Base-by-base conservation (phyloP, 2,329 filamentous ascomycete genomes). In the Xylariaceae sp. region DNA sequence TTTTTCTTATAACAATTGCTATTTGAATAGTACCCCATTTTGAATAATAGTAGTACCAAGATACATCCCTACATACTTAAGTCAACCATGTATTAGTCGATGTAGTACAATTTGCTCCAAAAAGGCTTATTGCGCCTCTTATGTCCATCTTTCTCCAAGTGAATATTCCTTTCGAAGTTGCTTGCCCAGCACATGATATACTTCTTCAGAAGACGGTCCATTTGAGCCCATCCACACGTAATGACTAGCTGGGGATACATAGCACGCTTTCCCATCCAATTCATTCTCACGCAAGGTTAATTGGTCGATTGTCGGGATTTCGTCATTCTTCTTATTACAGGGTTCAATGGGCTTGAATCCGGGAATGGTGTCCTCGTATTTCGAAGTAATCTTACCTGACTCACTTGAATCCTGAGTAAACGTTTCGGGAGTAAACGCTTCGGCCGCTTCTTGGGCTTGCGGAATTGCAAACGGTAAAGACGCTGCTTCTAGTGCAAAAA, bases 401-500 rank as follows among this genome's bases (percentile, higher is more conserved):
- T 7, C 12, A 14, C 14, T 37, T 37, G 32, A 16, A 12, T 37
- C 32, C 14, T 3, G 9, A 10, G 7, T n/a, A n/a, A n/a, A n/a
- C n/a, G n/a, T n/a, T n/a, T n/a, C n/a, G n/a, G n/a, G n/a, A n/a
- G n/a, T n/a, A 37, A 10, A 37, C 32, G 32, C 32, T 16, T 37
- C 14, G 14, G 9, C 32, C 32, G 3, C 14, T 37, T 37, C 32
- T 16, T 37, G 32, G 12, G 23, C 23, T 26, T 26, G 4, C 9
- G 6, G 3, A 10, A 3, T 37, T 37, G 5, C 7, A 37, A 10
- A 37, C 3, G 9, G 14, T 14, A 16, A 14, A 12, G 50, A 49
- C 3, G 58, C 55, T 29, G 18, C 19, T 2, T 61, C 55, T 18
- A 61, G 12, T 23, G 56, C 50, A 18, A 61, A 61, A 26, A 56